Percentiles rank a stretch among this genome's conserved stretches.
phyloP scores from a whole-genome alignment of 371 early-diverging fungal species.

The Syncephalastrum monosporum region DNA sequence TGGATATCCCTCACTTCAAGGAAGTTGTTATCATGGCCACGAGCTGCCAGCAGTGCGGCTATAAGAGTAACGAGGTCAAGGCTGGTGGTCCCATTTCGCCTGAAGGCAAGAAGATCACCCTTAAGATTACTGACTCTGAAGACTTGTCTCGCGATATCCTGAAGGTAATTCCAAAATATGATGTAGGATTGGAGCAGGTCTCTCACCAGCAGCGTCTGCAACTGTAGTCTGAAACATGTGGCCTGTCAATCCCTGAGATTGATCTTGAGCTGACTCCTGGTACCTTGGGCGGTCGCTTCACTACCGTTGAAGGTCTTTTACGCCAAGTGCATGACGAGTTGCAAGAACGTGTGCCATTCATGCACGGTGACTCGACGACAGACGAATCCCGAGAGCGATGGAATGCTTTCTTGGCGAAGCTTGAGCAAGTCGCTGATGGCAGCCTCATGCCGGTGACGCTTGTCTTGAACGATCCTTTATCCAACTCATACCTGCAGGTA shows the following conservation, averaged over 20 bases:
- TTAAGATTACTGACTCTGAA: constrained; percentile 77
- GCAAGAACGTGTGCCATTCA: constrained; percentile 65
- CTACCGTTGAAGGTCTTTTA: constrained; percentile 93
- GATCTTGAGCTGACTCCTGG: constrained; percentile 83
- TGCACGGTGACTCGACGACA: constrained; percentile 73
- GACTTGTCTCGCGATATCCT: constrained; percentile 93
- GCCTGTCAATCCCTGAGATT: constrained; percentile 87
- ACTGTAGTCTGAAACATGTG: constrained; percentile 84
- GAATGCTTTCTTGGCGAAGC: constrained; percentile 62
- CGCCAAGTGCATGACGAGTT: constrained; percentile 89
- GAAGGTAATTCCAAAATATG: constrained; percentile 50
- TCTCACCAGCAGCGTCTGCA: constrained; percentile 2
- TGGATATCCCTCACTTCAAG: constrained; percentile 94
- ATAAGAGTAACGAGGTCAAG: constrained; percentile 96
- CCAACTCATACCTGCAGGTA: constrained; percentile 77
- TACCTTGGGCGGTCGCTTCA: constrained; percentile 95
- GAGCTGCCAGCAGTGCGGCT: constrained; percentile 88
- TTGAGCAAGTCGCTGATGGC: constrained; percentile 66
- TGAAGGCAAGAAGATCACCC: constrained; percentile 78
- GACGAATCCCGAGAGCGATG: constrained; percentile 58
- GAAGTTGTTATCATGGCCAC: constrained; percentile 97
- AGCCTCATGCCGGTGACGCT: constrained; percentile 66
- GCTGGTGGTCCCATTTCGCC: constrained; percentile 86
- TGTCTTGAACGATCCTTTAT: constrained; percentile 90
- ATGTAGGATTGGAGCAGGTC: not conserved